Conservation (phyloP, 2,329 filamentous ascomycete genomes). For the Apiospora malaysiana region DNA sequence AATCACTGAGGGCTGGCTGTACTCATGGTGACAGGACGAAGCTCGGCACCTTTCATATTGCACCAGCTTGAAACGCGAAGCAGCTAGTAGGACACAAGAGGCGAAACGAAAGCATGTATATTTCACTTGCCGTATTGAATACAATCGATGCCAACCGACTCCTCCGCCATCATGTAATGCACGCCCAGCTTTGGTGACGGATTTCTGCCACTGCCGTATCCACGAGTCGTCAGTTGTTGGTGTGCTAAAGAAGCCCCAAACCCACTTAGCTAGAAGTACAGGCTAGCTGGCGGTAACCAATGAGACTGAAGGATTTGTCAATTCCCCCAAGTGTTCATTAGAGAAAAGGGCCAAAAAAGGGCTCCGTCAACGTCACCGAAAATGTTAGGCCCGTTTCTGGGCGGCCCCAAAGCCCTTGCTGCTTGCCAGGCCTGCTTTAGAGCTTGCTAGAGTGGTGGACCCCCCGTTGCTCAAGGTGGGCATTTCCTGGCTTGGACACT, state of each 20-base stretch:
- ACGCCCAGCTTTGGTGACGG: background rate
- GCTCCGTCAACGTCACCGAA: constrained; percentile 41
- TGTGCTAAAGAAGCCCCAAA: background rate
- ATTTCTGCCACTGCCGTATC: background rate
- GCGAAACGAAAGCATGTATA: background rate
- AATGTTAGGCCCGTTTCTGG: constrained; percentile 30
- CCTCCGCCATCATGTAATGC: background rate
- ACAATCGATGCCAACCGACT: background rate
- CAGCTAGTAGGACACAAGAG: background rate
- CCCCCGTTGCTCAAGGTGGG: background rate
- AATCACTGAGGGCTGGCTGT: background rate
- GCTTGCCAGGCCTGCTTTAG: constrained; percentile 16
- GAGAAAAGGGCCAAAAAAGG: constrained; percentile 28
- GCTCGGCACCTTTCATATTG: too few species aligned
- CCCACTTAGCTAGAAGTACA: constrained; percentile 10
- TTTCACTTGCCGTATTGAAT: background rate
- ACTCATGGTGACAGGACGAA: background rate
- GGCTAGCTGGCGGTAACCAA: constrained; percentile 30
- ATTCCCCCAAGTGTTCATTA: constrained; percentile 27
- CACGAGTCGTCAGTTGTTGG: background rate
- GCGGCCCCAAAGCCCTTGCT: constrained; percentile 19
- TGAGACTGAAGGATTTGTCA: constrained; percentile 37
- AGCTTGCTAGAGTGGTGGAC: constrained; percentile 12
- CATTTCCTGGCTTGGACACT: background rate
- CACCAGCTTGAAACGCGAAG: too few species aligned